phyloP scores from a whole-genome alignment of 2,329 filamentous ascomycete species.

The Delphinella strobiligena region DNA sequence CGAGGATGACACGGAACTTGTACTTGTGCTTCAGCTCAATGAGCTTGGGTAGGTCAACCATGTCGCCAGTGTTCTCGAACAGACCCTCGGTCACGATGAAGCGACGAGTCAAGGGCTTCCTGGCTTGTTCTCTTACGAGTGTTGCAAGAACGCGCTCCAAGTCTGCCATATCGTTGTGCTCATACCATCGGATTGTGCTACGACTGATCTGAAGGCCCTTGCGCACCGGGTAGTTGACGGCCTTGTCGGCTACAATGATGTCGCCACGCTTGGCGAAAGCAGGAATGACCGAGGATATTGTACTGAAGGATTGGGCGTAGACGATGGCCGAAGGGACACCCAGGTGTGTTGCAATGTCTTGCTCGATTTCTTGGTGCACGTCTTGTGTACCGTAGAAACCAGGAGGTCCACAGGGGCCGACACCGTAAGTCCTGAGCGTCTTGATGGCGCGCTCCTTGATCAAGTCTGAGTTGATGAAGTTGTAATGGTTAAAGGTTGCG shows the following conservation, averaged over 20 bases:
- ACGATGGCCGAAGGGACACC: slow-evolving; percentile 85
- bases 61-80: slow-evolving; percentile 83
- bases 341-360: slow-evolving; percentile 81
- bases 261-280: slow-evolving; percentile 95
- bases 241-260: slow-evolving; percentile 89
- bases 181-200: slow-evolving; percentile 85
- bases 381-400: slow-evolving; percentile 98
- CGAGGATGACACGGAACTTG: slow-evolving; percentile 94
- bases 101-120: slow-evolving; percentile 76
- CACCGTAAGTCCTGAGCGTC: slow-evolving; percentile 86
- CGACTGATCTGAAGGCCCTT: slow-evolving; percentile 89
- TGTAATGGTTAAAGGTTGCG: slow-evolving; percentile 94
- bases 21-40: slow-evolving; percentile 91
- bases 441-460: slow-evolving; percentile 93
- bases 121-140: slow-evolving; percentile 75
- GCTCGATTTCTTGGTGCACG: slow-evolving; percentile 93
- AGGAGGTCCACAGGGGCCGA: slow-evolving; percentile 90
- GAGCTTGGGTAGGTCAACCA: slow-evolving; percentile 72
- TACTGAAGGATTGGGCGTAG: slow-evolving; percentile 92
- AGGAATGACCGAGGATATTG: slow-evolving; percentile 92
- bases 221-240: slow-evolving; percentile 85
- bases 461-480: slow-evolving; percentile 83
- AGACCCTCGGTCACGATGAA: slow-evolving; percentile 95
- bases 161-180: slow-evolving; percentile 93
- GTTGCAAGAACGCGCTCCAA: slow-evolving; percentile 74